Evolutionary conservation across 129 eudicot genomes (phyloP).

Genomic region (Mikania micrantha): DNA sequence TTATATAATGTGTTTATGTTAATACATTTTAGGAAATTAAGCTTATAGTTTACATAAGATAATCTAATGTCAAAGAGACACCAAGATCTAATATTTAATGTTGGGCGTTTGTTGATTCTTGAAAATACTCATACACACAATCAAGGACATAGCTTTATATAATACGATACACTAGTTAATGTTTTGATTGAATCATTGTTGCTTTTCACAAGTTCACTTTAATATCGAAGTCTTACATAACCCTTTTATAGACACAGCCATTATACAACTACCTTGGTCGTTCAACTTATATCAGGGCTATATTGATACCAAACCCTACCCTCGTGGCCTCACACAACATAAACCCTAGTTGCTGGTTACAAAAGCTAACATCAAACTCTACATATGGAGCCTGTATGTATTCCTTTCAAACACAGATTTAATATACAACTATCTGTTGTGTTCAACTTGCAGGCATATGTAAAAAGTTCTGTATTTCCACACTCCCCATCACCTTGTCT

Average conservation of each 20-base stretch:
- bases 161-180: not conserved
- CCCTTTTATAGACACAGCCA: not conserved
- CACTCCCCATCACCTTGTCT: conserved; percentile 87
- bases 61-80: not conserved
- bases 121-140: not conserved
- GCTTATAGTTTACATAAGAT: not conserved
- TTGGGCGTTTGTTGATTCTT: not conserved
- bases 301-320: not conserved
- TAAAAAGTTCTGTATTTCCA: conserved; percentile 74
- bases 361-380: not conserved
- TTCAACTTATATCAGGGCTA: too few relatives aligned
- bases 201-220: not conserved
- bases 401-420: not conserved
- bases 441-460: conserved; percentile 54
- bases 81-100: not conserved
- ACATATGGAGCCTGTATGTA: not conserved
- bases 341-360: not conserved
- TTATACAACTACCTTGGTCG: not conserved
- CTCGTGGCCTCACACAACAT: not conserved
- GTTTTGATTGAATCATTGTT: not conserved
- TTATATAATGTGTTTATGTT: not conserved
- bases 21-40: not conserved
- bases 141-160: not conserved
- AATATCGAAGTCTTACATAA: not conserved
- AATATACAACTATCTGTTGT: not conserved